Evolutionary conservation across 1,139 yeast genomes (phyloP).

Genomic region (Sugiyamaella neomexicana): DNA sequence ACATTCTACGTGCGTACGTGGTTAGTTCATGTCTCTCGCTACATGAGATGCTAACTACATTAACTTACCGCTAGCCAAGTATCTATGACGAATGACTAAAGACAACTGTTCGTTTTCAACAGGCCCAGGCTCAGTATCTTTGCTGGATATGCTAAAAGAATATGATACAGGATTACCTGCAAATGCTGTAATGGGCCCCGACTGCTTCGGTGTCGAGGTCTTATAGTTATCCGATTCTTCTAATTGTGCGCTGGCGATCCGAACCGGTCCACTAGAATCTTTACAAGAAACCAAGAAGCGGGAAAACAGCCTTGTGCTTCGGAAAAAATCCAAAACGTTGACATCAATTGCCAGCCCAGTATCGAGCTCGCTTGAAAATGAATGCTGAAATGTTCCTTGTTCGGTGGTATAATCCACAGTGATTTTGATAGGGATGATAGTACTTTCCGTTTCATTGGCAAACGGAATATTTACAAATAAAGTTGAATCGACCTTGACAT

Average conservation of each 20-base stretch:
- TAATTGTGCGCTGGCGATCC: slow-evolving; percentile 51
- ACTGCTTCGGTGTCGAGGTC: slow-evolving; percentile 43
- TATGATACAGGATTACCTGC: slow-evolving; percentile 69
- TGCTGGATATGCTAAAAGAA: slow-evolving; percentile 52
- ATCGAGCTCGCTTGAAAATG: slow-evolving; percentile 28
- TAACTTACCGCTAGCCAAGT: slow-evolving; percentile 29
- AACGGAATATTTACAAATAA: slow-evolving; percentile 17
- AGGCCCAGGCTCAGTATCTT: slow-evolving; percentile 8
- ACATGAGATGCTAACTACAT: not conserved
- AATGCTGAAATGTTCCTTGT: slow-evolving; percentile 25
- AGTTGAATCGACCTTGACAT: slow-evolving; percentile 7
- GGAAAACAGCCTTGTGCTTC: slow-evolving; percentile 55
- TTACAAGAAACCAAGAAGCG: slow-evolving; percentile 68
- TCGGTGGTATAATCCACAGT: slow-evolving; percentile 27
- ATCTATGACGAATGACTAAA: slow-evolving; percentile 27
- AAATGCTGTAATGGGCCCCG: slow-evolving; percentile 49
- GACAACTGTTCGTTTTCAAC: slow-evolving; percentile 21
- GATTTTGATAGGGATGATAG: slow-evolving; percentile 16
- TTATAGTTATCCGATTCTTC: slow-evolving; percentile 45
- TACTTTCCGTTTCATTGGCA: slow-evolving; percentile 19
- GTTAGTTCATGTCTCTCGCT: not conserved
- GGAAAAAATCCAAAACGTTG: slow-evolving; percentile 75
- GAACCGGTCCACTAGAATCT: slow-evolving; percentile 52
- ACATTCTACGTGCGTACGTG: slow-evolving; percentile 21
- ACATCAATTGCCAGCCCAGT: slow-evolving; percentile 57